Percentiles rank a stretch among this genome's conserved stretches.
phyloP scores from a whole-genome alignment of 768 basidiomycete species.

The Kwoniella newhampshirensis region DNA sequence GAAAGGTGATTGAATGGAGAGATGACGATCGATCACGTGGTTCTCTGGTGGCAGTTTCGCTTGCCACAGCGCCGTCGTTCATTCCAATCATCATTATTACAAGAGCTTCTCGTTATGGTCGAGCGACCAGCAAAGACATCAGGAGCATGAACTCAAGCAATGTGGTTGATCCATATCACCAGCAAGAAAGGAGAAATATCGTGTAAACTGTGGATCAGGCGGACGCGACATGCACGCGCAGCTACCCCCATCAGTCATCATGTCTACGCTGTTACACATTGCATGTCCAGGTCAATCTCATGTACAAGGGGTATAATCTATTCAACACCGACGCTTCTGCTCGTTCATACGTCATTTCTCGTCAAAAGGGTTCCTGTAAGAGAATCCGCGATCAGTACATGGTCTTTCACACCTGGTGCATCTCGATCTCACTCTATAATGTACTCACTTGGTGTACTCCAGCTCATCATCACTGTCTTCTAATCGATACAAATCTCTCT shows the following conservation, averaged over 20 bases:
- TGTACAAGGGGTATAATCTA: not conserved
- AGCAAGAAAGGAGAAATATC: too few relatives aligned
- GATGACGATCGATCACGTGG: slow-evolving; percentile 3
- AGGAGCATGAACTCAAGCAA: too few relatives aligned
- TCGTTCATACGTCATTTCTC: slow-evolving; percentile 21
- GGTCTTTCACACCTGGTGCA: not conserved
- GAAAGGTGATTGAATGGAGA: not conserved
- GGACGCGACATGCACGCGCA: too few relatives aligned
- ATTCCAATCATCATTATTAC: too few relatives aligned
- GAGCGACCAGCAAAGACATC: too few relatives aligned
- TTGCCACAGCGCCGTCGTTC: not conserved
- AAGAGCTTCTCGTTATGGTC: too few relatives aligned
- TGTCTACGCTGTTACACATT: too few relatives aligned
- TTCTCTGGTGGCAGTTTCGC: not conserved
- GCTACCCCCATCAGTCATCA: too few relatives aligned
- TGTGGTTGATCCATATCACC: too few relatives aligned
- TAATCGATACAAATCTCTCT: slow-evolving; percentile 20
- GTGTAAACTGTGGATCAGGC: too few relatives aligned
- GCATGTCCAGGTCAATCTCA: too few relatives aligned
- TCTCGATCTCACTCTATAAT: not conserved
- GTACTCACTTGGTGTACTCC: slow-evolving; percentile 50
- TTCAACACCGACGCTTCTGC: not conserved
- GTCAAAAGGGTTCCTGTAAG: slow-evolving; percentile 44
- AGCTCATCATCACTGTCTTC: slow-evolving; percentile 51
- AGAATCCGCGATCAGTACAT: not conserved